These are phyloP conservation scores for Mrakia frigida DNA, from an alignment of 768 basidiomycete species.

Conservation along the genomic window DNA sequence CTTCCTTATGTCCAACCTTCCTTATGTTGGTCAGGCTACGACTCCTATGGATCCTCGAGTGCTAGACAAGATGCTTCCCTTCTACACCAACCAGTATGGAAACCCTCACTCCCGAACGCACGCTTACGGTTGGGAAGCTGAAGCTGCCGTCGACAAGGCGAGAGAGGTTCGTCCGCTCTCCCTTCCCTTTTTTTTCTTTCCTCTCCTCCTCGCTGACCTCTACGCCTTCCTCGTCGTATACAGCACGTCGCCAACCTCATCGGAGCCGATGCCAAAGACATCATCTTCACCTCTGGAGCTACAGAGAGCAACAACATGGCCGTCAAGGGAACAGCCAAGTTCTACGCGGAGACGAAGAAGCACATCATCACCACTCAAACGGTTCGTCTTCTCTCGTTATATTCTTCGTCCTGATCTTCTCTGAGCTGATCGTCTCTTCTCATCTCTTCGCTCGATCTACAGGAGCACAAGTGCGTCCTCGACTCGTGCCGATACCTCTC, in stretches of 20 bases:
- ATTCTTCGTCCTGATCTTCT: conserved; percentile 2
- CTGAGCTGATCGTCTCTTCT: neutral
- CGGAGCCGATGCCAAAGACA: conserved; percentile 90
- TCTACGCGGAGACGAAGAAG: conserved; percentile 68
- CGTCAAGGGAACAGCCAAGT: conserved; percentile 93
- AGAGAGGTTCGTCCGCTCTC: conserved; percentile 59
- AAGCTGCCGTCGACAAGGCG: conserved; percentile 86
- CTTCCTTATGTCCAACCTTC: neutral
- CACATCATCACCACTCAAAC: conserved; percentile 95
- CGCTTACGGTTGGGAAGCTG: conserved; percentile 99
- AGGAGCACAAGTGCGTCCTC: conserved; percentile 99
- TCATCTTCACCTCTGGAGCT: conserved; percentile 95
- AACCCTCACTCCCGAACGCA: conserved; percentile 98
- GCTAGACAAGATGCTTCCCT: conserved; percentile 93
- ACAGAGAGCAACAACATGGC: conserved; percentile 98
- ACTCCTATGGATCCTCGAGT: conserved; percentile 97
- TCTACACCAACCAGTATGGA: conserved; percentile 88
- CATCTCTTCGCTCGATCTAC: neutral
- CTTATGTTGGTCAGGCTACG: conserved; percentile 64
- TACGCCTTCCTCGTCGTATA: neutral
- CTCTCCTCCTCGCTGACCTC: neutral
- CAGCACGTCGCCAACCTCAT: conserved; percentile 87
- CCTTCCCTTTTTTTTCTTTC: neutral
- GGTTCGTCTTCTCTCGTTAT: conserved; percentile 49
- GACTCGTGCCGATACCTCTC: conserved; percentile 93